Evolutionary conservation across 1,284 basidiomycete genomes (phyloP), one percentile per base, ranked within the genome.

Genomic region (Leccinum pseudoinsigne): DNA sequence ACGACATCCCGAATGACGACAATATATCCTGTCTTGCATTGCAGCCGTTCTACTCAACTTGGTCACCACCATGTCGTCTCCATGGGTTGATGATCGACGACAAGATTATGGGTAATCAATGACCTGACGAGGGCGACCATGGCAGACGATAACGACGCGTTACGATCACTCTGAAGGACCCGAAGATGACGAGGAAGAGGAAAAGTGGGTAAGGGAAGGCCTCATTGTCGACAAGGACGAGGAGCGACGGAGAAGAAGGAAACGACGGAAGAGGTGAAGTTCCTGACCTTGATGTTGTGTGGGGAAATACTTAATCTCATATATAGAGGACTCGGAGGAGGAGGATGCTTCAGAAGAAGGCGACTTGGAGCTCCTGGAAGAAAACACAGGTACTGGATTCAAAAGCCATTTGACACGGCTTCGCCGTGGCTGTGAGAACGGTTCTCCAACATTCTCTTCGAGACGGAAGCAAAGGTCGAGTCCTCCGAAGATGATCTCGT

Each of bases 281-380:
- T 21, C 12, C 9, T 18, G 21, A 58, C 42, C 18, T 60, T 42
- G 38, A 34, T 58, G 31, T 56, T 38, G 40, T 62, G 31, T 62
- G 2, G 23, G 63, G 1, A 59, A 38, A 45, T 57, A 47, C 63
- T 72, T 11, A 76, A 47, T 57, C 59, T 67, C 23, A 34, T 7
- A 56, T 60, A 72, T 64, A 36, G 34, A 36, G 34, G 34, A 69
- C 34, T 2, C 1, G 65, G 83, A 83, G 58, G 85, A 86, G 62
- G 86, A 90, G 34, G 87, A 90, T 63, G 92, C 82, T n/a, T 80
- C 98, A 54, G 95, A 97, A 68, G 97, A 98, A 62, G 97, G 99
- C 72, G 97, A 99, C 73, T 79, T 99, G 60, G 96, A 97, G 61
- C 84, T 99, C 9, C 76, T 99, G 26, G 93, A 94, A 72, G 97